Evolutionary conservation across 495 filamentous ascomycete species (phyloP).

Genomic region (Delitschia confertaspora): DNA sequence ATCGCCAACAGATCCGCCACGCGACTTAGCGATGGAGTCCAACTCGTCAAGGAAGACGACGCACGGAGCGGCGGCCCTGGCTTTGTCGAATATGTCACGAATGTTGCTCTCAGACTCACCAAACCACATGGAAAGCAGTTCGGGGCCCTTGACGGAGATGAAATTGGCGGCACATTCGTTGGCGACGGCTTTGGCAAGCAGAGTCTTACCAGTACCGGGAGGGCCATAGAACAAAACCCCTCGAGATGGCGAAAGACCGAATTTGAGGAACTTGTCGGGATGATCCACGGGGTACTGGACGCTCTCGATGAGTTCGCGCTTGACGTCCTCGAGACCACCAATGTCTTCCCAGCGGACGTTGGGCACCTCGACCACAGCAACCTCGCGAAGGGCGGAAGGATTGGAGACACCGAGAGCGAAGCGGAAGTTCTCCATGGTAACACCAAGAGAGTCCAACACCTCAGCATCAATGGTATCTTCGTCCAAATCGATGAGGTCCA

Average conservation of each 20-base stretch:
- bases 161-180: slow-evolving; percentile 99
- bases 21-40: slow-evolving; percentile 98
- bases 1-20: slow-evolving; percentile 94
- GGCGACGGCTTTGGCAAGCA: slow-evolving; percentile 97
- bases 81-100: slow-evolving; percentile 99
- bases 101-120: slow-evolving; percentile 99
- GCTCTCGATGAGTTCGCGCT: slow-evolving; percentile 98
- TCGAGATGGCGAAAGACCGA: slow-evolving; percentile 92
- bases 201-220: slow-evolving; percentile 98
- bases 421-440: slow-evolving; percentile 99
- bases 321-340: slow-evolving; percentile 95
- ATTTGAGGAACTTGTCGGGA: slow-evolving; percentile 99
- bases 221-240: slow-evolving; percentile 98
- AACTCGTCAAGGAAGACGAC: slow-evolving; percentile 98
- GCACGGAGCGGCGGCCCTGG: slow-evolving; percentile 93
- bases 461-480: slow-evolving; percentile 99
- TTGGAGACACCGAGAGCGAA: slow-evolving; percentile 96
- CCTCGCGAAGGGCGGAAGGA: slow-evolving; percentile 96
- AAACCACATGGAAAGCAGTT: slow-evolving; percentile 99
- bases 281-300: slow-evolving; percentile 99
- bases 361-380: slow-evolving; percentile 97
- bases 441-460: slow-evolving; percentile 93
- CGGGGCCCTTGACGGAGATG: slow-evolving; percentile 97
- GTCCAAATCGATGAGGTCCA: slow-evolving; percentile 98
- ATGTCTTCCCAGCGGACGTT: slow-evolving; percentile 99